Conservation (phyloP, 2,329 filamentous ascomycete genomes). For the Hirsutella minnesotensis region DNA sequence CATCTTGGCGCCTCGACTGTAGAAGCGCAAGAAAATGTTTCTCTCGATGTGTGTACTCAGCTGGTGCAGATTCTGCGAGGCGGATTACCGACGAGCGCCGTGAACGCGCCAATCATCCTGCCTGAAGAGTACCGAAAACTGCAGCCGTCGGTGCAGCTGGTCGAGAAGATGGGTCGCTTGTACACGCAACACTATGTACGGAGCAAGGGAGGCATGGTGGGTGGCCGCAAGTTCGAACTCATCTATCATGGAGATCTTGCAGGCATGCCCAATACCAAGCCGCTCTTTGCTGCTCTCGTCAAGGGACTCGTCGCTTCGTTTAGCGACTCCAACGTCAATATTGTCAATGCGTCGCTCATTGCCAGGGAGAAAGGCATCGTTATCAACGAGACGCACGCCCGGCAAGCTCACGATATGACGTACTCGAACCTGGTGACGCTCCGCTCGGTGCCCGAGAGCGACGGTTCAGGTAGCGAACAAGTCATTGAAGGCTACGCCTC, state of each 20-base stretch:
- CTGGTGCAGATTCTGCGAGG: constrained; percentile 62
- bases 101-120: constrained; percentile 72
- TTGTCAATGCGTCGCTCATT: constrained; percentile 68
- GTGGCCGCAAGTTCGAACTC: constrained; percentile 61
- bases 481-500: constrained; percentile 56
- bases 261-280: constrained; percentile 60
- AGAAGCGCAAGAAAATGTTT: constrained; percentile 77
- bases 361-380: constrained; percentile 68
- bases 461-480: constrained; percentile 19
- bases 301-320: constrained; percentile 65
- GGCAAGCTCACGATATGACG: constrained; percentile 47
- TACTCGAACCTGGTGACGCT: constrained; percentile 64
- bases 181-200: constrained; percentile 65
- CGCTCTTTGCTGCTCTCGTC: constrained; percentile 65
- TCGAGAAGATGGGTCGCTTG: constrained; percentile 68
- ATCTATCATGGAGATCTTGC: constrained; percentile 68
- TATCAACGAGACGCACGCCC: constrained; percentile 60
- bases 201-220: constrained; percentile 30
- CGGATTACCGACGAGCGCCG: constrained; percentile 61
- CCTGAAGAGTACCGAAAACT: constrained; percentile 70
- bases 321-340: constrained; percentile 61
- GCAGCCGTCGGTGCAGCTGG: constrained; percentile 62
- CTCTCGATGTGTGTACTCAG: constrained; percentile 71
- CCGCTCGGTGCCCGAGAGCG: constrained; percentile 32
- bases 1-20: constrained; percentile 71